A percentile compares a stretch with the other conserved stretches of the same genome.
phyloP scores from a whole-genome alignment of 331 rosid species.

The Rhamnella rubrinervis region DNA sequence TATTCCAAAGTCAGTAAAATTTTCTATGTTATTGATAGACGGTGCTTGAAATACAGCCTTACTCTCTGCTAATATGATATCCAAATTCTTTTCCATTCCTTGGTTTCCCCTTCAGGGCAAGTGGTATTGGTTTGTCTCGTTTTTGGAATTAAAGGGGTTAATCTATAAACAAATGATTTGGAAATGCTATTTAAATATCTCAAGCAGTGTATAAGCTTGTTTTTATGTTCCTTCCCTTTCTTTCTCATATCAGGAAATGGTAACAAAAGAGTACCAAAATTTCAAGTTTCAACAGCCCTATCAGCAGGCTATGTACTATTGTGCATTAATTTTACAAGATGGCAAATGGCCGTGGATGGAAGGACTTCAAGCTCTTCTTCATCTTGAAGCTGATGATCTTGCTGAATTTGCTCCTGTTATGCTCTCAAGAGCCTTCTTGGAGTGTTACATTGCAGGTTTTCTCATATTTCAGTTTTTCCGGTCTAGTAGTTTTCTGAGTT shows the following conservation, averaged over 20 bases:
- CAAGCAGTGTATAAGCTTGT: constrained; percentile 13
- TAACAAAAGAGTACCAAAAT: constrained; percentile 75
- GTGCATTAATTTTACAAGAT: constrained; percentile 73
- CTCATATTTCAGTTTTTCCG: constrained; percentile 10
- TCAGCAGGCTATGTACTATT: constrained; percentile 84
- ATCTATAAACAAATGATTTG: not conserved
- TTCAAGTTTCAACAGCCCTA: constrained; percentile 81
- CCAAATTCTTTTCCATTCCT: not conserved
- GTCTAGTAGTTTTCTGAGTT: constrained; percentile 2
- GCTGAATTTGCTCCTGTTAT: constrained; percentile 65
- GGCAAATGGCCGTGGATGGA: constrained; percentile 76
- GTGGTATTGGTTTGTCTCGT: not conserved
- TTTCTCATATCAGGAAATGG: constrained; percentile 58
- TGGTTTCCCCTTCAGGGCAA: too few relatives aligned
- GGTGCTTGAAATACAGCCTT: not conserved
- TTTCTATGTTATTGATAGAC: not conserved
- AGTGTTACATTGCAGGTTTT: constrained; percentile 81
- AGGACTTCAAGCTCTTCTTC: constrained; percentile 67
- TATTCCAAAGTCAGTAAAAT: not conserved
- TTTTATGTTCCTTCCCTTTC: constrained; percentile 26
- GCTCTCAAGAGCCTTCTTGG: constrained; percentile 86
- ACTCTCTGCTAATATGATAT: not conserved
- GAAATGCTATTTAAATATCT: not conserved
- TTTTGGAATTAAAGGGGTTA: not conserved
- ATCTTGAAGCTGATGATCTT: constrained; percentile 76